These are phyloP conservation scores for Calycina herbarum DNA, from an alignment of 2,329 filamentous ascomycete species.

Conservation along the genomic window DNA sequence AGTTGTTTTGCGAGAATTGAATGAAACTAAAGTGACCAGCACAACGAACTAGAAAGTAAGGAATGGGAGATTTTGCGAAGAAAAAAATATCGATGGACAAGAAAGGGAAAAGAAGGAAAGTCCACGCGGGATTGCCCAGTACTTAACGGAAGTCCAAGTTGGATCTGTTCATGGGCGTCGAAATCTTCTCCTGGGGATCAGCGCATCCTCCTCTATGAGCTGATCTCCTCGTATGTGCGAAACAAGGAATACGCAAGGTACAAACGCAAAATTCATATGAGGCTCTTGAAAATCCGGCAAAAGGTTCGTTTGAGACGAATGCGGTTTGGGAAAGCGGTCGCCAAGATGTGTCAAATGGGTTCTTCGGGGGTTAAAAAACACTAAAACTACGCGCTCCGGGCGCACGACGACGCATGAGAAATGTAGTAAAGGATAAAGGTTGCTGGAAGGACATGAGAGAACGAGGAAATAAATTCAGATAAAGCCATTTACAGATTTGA, in stretches of 20 bases:
- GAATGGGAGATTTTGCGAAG: conserved; percentile 4
- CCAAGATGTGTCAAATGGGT: conserved; percentile 12
- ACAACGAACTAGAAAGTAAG: conserved; percentile 17
- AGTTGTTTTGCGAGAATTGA: conserved; percentile 11
- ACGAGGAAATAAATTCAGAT: background rate
- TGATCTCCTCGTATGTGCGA: background rate
- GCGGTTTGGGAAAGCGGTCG: conserved; percentile 3
- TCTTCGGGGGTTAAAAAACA: background rate
- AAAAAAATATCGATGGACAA: background rate
- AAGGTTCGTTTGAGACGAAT: conserved; percentile 4
- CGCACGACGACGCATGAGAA: background rate
- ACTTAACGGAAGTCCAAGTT: background rate
- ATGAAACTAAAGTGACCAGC: conserved; percentile 25
- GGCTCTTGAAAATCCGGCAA: background rate
- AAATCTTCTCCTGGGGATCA: background rate
- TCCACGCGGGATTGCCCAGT: background rate
- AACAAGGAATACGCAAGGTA: background rate
- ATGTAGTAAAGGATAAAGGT: background rate
- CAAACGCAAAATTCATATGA: background rate
- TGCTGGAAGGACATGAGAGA: background rate
- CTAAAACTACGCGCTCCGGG: background rate
- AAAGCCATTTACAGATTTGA: background rate
- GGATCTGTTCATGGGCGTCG: background rate
- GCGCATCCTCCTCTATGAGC: background rate
- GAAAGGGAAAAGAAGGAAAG: background rate